These are phyloP conservation scores for Orbilia javanica DNA, from an alignment of 2,329 filamentous ascomycete species.

Conservation along the genomic window DNA sequence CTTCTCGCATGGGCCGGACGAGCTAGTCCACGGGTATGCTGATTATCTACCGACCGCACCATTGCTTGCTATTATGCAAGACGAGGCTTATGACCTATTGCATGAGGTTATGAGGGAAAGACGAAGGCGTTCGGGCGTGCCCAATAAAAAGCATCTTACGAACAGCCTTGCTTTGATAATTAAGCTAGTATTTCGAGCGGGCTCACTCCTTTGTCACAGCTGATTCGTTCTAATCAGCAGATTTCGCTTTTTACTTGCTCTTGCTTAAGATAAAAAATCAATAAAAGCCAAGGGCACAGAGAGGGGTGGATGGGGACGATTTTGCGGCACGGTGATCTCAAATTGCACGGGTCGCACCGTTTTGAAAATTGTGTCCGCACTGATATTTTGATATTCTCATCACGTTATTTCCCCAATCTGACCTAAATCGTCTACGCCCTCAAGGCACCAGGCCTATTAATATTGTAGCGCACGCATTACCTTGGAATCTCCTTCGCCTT, in stretches of 20 bases:
- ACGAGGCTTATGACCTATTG: conserved; percentile 58
- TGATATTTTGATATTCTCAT: conserved; percentile 2
- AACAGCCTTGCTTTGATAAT: conserved; percentile 31
- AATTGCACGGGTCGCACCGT: conserved; percentile 39
- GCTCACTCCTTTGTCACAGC: conserved; percentile 34
- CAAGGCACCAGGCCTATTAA: conserved; percentile 54
- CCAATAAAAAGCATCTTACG: conserved; percentile 30
- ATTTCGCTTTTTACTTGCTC: conserved; percentile 4
- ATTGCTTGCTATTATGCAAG: conserved; percentile 41
- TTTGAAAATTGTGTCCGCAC: conserved; percentile 4
- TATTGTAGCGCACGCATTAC: not conserved
- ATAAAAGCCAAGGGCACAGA: too few species aligned
- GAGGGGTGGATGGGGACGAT: too few species aligned
- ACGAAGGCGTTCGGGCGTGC: conserved; percentile 14
- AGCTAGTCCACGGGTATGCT: conserved; percentile 53
- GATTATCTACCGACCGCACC: conserved; percentile 57
- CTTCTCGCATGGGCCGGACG: conserved; percentile 40
- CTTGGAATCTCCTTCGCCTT: conserved; percentile 21
- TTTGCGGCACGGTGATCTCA: not conserved
- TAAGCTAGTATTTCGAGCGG: conserved; percentile 6
- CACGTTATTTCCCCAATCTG: conserved; percentile 40
- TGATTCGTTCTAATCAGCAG: conserved; percentile 44
- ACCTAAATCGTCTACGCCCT: conserved; percentile 12
- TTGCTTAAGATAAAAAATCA: not conserved
- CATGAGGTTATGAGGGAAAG: conserved; percentile 46